Percentiles rank a stretch among this genome's conserved stretches.
These are phyloP conservation scores for Vachellia pachyceras DNA, from an alignment of 306 rosid species.

Conservation along the genomic window DNA sequence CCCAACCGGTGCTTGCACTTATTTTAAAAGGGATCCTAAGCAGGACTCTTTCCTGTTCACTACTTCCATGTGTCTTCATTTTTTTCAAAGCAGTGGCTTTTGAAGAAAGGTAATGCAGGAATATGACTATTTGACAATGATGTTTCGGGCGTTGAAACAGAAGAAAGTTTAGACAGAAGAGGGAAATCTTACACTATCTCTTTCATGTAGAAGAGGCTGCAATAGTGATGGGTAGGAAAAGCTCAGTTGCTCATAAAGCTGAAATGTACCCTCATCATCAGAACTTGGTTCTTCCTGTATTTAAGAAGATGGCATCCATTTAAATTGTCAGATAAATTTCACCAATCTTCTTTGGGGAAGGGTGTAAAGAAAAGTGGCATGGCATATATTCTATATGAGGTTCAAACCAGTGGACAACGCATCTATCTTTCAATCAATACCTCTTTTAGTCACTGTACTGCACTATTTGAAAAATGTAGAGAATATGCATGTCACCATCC, in stretches of 20 bases:
- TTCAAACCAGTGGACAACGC: neutral
- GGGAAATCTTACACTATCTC: conserved; percentile 71
- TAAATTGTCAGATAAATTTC: neutral
- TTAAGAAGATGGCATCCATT: neutral
- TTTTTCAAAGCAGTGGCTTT: neutral
- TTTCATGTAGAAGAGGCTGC: conserved; percentile 87
- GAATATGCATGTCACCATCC: conserved; percentile 4
- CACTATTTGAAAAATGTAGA: neutral
- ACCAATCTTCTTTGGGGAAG: neutral
- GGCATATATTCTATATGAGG: conserved; percentile 24
- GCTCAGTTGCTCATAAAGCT: conserved; percentile 81
- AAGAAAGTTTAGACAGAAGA: neutral
- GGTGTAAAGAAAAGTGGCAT: neutral
- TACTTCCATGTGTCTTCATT: neutral
- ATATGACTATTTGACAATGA: conserved; percentile 10
- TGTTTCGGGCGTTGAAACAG: neutral
- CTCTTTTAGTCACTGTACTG: neutral
- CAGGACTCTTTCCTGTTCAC: neutral
- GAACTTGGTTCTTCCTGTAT: conserved; percentile 67
- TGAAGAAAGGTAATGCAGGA: conserved; percentile 3
- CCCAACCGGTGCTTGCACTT: neutral
- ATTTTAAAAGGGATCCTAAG: neutral
- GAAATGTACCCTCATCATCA: conserved; percentile 62
- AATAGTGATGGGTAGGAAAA: conserved; percentile 79
- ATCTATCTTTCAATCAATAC: conserved; percentile 10